Percentiles rank a stretch among this genome's conserved stretches.
Conservation (phyloP, 2,329 filamentous ascomycete species). For the Cladosporium sp. region DNA sequence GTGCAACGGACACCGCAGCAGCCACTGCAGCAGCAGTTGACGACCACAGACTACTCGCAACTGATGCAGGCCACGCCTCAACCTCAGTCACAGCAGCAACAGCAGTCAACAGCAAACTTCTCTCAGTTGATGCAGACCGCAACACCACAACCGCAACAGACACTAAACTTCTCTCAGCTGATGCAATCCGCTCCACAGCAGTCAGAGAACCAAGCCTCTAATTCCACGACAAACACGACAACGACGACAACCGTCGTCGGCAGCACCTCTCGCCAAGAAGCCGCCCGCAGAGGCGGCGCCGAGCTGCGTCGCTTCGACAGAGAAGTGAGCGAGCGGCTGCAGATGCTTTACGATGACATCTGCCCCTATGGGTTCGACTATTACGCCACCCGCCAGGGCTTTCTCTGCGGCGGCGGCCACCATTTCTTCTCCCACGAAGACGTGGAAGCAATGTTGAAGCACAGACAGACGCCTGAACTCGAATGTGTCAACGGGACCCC, state of each 20-base stretch:
- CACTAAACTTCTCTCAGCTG: not conserved
- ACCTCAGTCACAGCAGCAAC: not conserved
- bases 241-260: not conserved
- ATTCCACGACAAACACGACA: not conserved
- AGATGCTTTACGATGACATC: not conserved
- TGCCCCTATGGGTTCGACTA: slow-evolving; percentile 8
- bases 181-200: not conserved
- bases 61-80: not conserved
- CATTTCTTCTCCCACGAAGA: slow-evolving; percentile 5
- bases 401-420: slow-evolving; percentile 4
- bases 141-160: not conserved
- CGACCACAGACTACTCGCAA: not conserved
- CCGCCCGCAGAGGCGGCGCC: not conserved
- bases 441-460: not conserved
- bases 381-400: slow-evolving; percentile 1
- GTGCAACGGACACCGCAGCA: not conserved
- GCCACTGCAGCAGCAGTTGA: not conserved
- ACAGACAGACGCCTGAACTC: not conserved
- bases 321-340: not conserved
- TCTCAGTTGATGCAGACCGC: not conserved
- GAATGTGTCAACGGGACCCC: not conserved
- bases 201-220: not conserved
- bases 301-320: slow-evolving; percentile 4
- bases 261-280: not conserved
- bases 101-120: not conserved